Base-by-base conservation (phyloP, 2,329 filamentous ascomycete species). In the Diatrype stigma region DNA sequence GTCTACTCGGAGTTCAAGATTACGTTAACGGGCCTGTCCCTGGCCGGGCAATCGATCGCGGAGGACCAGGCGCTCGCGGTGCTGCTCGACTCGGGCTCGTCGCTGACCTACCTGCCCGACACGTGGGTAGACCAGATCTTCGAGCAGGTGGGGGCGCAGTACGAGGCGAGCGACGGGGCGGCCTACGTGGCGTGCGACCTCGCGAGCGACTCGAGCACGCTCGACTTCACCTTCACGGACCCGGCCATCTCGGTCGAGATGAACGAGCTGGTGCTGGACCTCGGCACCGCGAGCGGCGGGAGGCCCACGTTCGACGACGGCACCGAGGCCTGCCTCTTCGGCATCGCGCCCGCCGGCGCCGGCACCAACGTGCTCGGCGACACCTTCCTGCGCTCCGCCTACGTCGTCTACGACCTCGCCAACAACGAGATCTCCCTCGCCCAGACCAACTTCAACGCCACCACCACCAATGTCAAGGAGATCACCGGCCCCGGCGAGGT, bases 321-420 rank as follows among this genome's bases (percentile, higher is more conserved):
- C 51, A 70, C 70, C 10, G 59, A 71, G 1, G 80, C 82, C 8
- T 90, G 87, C 57, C 73, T 85, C 34, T 88, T 90, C 60, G 87
- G 86, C 50, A 79, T 90, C 55, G 75, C 80, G 2, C 82, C 84
- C 1, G 76, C 83, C 1, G 76, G 75, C 2, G 57, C 67, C 1
- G 73, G 76, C 28, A 78, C 78, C n/a, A 76, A 78, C 42, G 80
- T 89, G 2, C 71, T 91, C 26, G 87, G 87, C 16, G 87, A 90
- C 63, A 88, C 87, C 0, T 91, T 91, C 66, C 72, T 91, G 49
- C 77, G 87, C 45, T 86, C 84, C 34, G 87, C 87, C 0, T 91
- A 91, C 59, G 79, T 89, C 14, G 87, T 91, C 11, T 90, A 88
- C 64, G 86, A 90, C 64, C 73, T 90, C 21, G 80, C 75, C 26